Evolutionary conservation across 495 filamentous ascomycete species (phyloP), one percentile per base, ranked within the genome.

Genomic region (Xeromyces bisporus): DNA sequence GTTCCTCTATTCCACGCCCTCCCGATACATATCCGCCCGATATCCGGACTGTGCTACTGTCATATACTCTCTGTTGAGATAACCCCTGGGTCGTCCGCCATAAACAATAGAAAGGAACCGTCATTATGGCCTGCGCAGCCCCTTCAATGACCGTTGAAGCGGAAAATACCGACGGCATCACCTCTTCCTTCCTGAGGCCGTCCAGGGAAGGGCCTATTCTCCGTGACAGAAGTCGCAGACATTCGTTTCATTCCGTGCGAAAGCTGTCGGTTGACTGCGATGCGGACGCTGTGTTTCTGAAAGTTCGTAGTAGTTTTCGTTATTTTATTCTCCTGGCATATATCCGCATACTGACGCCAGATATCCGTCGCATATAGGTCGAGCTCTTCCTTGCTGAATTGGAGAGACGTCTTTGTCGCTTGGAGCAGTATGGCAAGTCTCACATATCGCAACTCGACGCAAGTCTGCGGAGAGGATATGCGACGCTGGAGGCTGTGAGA

Each of bases 311-410:
- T 26, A 29, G 23, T 11, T 6, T 5, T 21, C 26, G 26, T 18
- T 13, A n/a, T 14, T 15, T 37, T 44, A 17, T 23, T 25, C 5
- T 12, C 24, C 10, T 28, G 13, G 12, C 15, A 14, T 18, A 18
- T 8, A 15, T 16, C 17, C 4, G 21, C 23, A 15, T 29, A 32
- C 33, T 48, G 40, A 53, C 34, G 11, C 23, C 34, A 26, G n/a
- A n/a, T n/a, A n/a, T 38, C 39, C 42, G 28, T 31, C 27, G 26
- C 28, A 24, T 23, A 14, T 38, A 85, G 78, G 77, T 92, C 32
- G 87, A 96, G 53, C 64, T 84, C 14, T 93, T 96, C 55, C 67
- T 99, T 14, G 69, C 76, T 15, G 82, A 94, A 46, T 62, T 99
- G 27, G 83, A 91, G 51, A 67, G 76, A 42, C 71, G 85, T 28